A percentile compares a stretch with the other conserved stretches of the same genome.
These are phyloP conservation scores for Sphagnum contortum DNA, from an alignment of 225 moss, liverwort and hornwort genomes.

Conservation along the genomic window DNA sequence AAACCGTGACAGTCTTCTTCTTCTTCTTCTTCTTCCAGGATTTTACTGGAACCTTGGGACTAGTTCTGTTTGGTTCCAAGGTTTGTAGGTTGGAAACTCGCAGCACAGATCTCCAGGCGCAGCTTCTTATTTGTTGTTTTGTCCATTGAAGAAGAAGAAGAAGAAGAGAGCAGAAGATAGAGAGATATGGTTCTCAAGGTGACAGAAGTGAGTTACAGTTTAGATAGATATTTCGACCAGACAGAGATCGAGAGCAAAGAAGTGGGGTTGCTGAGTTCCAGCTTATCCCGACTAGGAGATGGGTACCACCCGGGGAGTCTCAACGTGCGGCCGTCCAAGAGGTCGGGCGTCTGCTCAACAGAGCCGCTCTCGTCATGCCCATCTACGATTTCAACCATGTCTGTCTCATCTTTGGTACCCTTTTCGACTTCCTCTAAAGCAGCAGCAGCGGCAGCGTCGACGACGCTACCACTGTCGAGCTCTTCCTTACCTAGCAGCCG, in stretches of 20 bases:
- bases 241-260: slow-evolving; percentile 21
- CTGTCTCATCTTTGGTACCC: slow-evolving; percentile 11
- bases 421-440: slow-evolving; percentile 17
- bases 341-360: neutral
- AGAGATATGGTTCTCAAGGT: slow-evolving; percentile 35
- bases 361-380: too few relatives aligned
- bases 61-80: too few relatives aligned
- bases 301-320: slow-evolving; percentile 32
- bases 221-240: slow-evolving; percentile 26
- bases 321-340: slow-evolving; percentile 35
- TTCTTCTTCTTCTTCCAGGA: too few relatives aligned
- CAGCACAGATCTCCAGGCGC: too few relatives aligned
- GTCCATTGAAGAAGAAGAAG: too few relatives aligned
- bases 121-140: too few relatives aligned
- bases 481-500: slow-evolving; percentile 43
- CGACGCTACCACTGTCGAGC: slow-evolving; percentile 37
- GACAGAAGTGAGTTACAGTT: slow-evolving; percentile 35
- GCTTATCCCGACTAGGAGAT: slow-evolving; percentile 41
- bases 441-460: slow-evolving; percentile 40
- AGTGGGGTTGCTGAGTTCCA: slow-evolving; percentile 43
- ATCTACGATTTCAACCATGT: slow-evolving; percentile 33
- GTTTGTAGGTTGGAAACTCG: too few relatives aligned
- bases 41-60: too few relatives aligned
- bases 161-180: too few relatives aligned
- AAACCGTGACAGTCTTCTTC: too few relatives aligned